Evolutionary conservation across 768 basidiomycete species (phyloP).

Genomic region (Lactarius hengduanensis): DNA sequence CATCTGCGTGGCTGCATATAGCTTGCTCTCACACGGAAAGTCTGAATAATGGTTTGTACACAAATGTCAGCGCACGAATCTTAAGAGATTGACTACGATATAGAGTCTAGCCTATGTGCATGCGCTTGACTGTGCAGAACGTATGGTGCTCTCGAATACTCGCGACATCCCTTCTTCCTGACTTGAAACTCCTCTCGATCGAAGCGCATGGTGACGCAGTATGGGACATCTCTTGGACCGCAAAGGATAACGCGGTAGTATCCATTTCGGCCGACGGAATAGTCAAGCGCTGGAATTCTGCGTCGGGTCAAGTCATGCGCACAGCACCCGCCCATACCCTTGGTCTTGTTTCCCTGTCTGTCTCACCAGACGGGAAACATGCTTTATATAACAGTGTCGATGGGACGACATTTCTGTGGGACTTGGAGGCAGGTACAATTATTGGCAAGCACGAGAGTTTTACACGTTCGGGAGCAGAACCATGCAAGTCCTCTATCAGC

Average conservation of each 20-base stretch:
- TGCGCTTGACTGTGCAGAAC: constrained; percentile 73
- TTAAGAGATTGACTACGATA: constrained; percentile 3
- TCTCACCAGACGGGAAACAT: constrained; percentile 58
- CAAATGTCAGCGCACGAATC: constrained; percentile 2
- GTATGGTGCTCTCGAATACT: constrained; percentile 42
- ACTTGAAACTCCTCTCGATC: constrained; percentile 36
- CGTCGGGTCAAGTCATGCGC: constrained; percentile 58
- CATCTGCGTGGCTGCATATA: not conserved
- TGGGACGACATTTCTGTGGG: constrained; percentile 75
- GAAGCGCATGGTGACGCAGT: constrained; percentile 77
- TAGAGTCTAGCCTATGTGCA: constrained; percentile 74
- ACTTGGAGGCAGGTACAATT: constrained; percentile 59
- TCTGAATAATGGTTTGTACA: constrained; percentile 18
- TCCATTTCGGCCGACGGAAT: constrained; percentile 79
- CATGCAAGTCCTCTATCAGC: constrained; percentile 50
- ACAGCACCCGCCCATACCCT: constrained; percentile 76
- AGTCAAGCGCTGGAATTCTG: constrained; percentile 69
- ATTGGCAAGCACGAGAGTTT: constrained; percentile 74
- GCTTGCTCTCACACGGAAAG: not conserved
- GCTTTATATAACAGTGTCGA: constrained; percentile 83
- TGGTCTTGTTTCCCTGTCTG: constrained; percentile 79
- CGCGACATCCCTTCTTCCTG: constrained; percentile 22
- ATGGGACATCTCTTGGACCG: constrained; percentile 76
- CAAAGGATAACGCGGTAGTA: constrained; percentile 53
- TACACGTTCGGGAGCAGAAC: constrained; percentile 57